Conservation (phyloP, 2,329 filamentous ascomycete genomes). For the Raffaelea deltoideospora region DNA sequence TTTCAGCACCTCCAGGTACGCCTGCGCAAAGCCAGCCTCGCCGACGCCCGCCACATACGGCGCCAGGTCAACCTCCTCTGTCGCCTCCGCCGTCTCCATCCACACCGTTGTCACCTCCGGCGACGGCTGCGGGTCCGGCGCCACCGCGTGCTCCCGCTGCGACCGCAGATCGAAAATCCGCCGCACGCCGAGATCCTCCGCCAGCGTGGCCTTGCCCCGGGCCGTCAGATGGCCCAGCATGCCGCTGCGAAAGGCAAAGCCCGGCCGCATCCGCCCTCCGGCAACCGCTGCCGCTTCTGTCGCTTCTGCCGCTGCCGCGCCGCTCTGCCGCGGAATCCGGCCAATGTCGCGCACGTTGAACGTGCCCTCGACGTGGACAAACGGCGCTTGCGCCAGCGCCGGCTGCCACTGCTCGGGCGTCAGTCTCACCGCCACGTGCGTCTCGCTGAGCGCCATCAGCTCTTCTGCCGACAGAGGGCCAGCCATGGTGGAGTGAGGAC, state of each 20-base stretch:
- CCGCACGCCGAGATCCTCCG: constrained; percentile 21
- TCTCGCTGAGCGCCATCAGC: constrained; percentile 24
- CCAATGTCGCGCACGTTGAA: constrained; percentile 39
- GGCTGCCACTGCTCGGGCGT: constrained; percentile 19
- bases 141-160: constrained; percentile 22
- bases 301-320: constrained; percentile 10
- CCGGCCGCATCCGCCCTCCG: constrained; percentile 23
- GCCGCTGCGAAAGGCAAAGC: constrained; percentile 31
- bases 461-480: constrained; percentile 8
- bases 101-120: constrained; percentile 30
- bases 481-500: neutral
- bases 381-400: constrained; percentile 26
- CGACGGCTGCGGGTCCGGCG: constrained; percentile 27
- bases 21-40: constrained; percentile 25
- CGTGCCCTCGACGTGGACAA: constrained; percentile 28
- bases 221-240: constrained; percentile 22
- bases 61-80: constrained; percentile 20
- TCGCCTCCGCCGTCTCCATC: constrained; percentile 19
- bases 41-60: constrained; percentile 30
- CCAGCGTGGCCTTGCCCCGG: constrained; percentile 21
- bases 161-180: constrained; percentile 37
- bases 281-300: too few relatives aligned
- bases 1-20: constrained; percentile 31
- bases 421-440: constrained; percentile 24
- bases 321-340: constrained; percentile 17